Base-by-base conservation (phyloP, 805 yeast species). In the Pichia heedii region DNA sequence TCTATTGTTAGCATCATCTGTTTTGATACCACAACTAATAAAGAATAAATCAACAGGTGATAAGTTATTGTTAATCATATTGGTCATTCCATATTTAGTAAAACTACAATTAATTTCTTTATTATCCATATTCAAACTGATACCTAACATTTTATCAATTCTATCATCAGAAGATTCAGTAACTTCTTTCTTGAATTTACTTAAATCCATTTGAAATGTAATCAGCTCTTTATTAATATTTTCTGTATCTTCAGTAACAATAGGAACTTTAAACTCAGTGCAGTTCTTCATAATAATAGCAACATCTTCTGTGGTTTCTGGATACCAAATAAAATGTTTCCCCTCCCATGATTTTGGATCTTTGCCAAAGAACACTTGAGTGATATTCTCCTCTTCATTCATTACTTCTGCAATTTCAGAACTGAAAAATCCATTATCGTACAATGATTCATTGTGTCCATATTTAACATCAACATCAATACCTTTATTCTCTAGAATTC, bases 261-360 rank as follows among this genome's bases (percentile, higher is more conserved):
- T 54, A 15, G 62, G 62, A 15, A 60, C 55, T 32, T 51, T 47
- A 40, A 54, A 60, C 30, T 50, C 54, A 22, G 55, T 54, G 35
- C 62, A 57, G 22, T 50, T 41, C 27, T 49, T 48, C 38, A 60
- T 26, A 22, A 60, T 49, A 1, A 24, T 32, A 2, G 59, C 37
- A 8, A 57, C 52, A 36, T 60, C 55, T 11, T 50, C 40, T 2
- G 61, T 50, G 10, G 44, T 36, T 26, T 46, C 44, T 3, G 63
- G 63, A 35, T 46, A 48, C 33, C 56, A 36, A 7, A 42, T 41
- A 39, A 51, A 58, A 13, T 40, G 26, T 37, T 50, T 56, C 18
- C 35, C 39, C 15, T 47, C 32, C 38, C 45, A 45, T 5, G 40
- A 41, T 12, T 53, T 40, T 8, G 51, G 50, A 18, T 50, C 42